Percentiles rank a stretch among this genome's conserved stretches.
phyloP scores from a whole-genome alignment of 2,329 filamentous ascomycete species.

The Exserohilum rostratum region DNA sequence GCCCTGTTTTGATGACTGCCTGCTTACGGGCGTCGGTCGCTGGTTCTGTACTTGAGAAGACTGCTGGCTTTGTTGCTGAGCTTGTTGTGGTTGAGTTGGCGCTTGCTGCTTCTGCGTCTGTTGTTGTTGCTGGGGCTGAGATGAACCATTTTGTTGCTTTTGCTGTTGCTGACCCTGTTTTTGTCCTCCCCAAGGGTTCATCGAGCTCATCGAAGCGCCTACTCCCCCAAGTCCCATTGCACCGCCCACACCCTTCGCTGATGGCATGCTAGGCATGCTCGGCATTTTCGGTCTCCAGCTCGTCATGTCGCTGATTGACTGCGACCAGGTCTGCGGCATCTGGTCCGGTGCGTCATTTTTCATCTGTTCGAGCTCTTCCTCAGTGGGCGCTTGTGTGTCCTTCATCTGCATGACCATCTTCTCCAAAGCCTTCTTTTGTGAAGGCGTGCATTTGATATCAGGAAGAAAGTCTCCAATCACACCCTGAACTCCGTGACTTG shows the following conservation, averaged over 20 bases:
- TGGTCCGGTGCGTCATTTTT: slow-evolving; percentile 41
- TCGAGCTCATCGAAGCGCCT: slow-evolving; percentile 12
- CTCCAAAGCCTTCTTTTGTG: slow-evolving; percentile 46
- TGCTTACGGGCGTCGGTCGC: slow-evolving; percentile 1
- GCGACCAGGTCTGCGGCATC: slow-evolving; percentile 42
- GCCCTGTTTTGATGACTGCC: slow-evolving; percentile 22
- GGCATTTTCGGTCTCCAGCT: slow-evolving; percentile 38
- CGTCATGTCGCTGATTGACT: slow-evolving; percentile 42
- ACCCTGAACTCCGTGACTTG: slow-evolving; percentile 41
- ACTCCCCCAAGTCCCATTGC: slow-evolving; percentile 28
- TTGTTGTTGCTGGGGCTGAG: slow-evolving; percentile 7
- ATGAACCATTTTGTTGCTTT: not conserved
- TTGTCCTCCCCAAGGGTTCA: slow-evolving; percentile 16
- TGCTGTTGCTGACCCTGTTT: slow-evolving; percentile 12
- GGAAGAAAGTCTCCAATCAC: slow-evolving; percentile 44
- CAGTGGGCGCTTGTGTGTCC: slow-evolving; percentile 39
- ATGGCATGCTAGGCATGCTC: slow-evolving; percentile 39
- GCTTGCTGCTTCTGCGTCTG: not conserved
- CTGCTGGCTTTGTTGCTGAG: slow-evolving; percentile 8
- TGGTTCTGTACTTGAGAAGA: slow-evolving; percentile 1
- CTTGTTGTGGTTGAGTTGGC: not conserved
- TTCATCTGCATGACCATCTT: slow-evolving; percentile 48
- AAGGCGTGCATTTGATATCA: slow-evolving; percentile 41
- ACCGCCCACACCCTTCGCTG: slow-evolving; percentile 28
- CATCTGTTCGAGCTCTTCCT: slow-evolving; percentile 46